phyloP scores from a whole-genome alignment of 371 early-diverging fungal species.

The Mucor plumbeus region DNA sequence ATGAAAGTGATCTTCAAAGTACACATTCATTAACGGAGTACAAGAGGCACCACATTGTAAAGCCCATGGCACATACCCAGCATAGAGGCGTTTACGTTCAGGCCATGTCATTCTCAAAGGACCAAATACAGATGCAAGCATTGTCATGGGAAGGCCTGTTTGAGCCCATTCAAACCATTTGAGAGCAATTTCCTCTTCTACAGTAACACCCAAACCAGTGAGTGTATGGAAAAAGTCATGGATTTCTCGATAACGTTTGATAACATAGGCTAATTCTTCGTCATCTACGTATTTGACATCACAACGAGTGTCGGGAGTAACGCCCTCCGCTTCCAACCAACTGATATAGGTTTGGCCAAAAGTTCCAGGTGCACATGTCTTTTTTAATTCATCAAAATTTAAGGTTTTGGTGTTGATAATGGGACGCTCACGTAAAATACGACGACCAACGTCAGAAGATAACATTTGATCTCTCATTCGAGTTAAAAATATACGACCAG shows the following conservation, averaged over 20 bases:
- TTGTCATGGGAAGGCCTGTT: constrained; percentile 89
- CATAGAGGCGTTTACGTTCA: constrained; percentile 71
- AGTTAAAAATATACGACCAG: constrained; percentile 67
- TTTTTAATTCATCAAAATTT: constrained; percentile 67
- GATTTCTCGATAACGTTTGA: constrained; percentile 90
- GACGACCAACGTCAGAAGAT: constrained; percentile 72
- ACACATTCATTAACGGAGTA: constrained; percentile 82
- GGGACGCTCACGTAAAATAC: constrained; percentile 85
- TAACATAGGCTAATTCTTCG: constrained; percentile 92
- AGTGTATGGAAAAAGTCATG: constrained; percentile 96
- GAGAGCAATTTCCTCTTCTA: constrained; percentile 91
- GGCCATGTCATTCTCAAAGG: constrained; percentile 69
- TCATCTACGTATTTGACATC: constrained; percentile 87
- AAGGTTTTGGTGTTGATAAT: constrained; percentile 68
- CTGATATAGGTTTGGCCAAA: constrained; percentile 87
- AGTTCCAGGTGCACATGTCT: constrained; percentile 69
- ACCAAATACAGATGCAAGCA: constrained; percentile 81
- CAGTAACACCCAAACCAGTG: constrained; percentile 83
- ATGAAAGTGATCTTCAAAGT: constrained; percentile 86
- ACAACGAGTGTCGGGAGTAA: constrained; percentile 84
- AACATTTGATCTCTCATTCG: constrained; percentile 86
- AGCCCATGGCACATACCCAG: constrained; percentile 92
- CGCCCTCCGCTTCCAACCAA: constrained; percentile 80
- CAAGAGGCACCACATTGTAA: constrained; percentile 77
- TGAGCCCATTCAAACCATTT: constrained; percentile 96